A percentile compares a stretch with the other conserved stretches of the same genome.
phyloP scores from a whole-genome alignment of 2,329 filamentous ascomycete species.

The Neonectria faginata region DNA sequence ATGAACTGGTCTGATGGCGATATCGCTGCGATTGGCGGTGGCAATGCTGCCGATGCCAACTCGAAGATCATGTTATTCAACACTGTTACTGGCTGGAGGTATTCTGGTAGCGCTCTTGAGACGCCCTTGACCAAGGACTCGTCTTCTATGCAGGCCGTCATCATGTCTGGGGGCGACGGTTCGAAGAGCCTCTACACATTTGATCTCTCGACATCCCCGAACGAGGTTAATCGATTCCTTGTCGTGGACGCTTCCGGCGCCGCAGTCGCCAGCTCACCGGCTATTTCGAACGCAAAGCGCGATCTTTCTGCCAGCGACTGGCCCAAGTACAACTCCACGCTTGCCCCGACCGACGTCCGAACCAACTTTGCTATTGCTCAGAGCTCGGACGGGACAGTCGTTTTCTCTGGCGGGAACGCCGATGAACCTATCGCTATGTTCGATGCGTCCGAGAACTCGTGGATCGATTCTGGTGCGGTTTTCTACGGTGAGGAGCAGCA shows the following conservation, averaged over 20 bases:
- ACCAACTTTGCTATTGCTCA: constrained; percentile 79
- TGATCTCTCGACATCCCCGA: constrained; percentile 79
- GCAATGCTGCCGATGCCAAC: constrained; percentile 52
- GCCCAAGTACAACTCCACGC: constrained; percentile 81
- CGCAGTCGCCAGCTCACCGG: constrained; percentile 60
- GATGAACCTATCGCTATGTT: constrained; percentile 81
- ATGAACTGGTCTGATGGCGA: constrained; percentile 78
- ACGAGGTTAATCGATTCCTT: constrained; percentile 77
- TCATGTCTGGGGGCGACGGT: constrained; percentile 79
- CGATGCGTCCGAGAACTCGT: constrained; percentile 78
- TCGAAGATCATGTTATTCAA: constrained; percentile 76
- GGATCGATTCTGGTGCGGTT: constrained; percentile 77
- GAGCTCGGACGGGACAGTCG: constrained; percentile 73
- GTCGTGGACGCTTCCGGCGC: constrained; percentile 72
- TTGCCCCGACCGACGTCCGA: constrained; percentile 73
- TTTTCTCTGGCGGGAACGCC: constrained; percentile 80
- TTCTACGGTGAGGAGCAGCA: constrained; percentile 63
- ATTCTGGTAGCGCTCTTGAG: constrained; percentile 71
- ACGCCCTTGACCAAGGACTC: constrained; percentile 69
- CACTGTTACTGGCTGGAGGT: constrained; percentile 69
- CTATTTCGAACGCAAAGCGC: constrained; percentile 52
- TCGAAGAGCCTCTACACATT: constrained; percentile 85
- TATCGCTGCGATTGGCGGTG: constrained; percentile 81
- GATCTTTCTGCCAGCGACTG: constrained; percentile 72
- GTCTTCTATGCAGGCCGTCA: constrained; percentile 66